A percentile compares a stretch with the other conserved stretches of the same genome.
These are phyloP conservation scores for Drosera spatulata DNA, from an alignment of 179 eudicot species.

Conservation along the genomic window DNA sequence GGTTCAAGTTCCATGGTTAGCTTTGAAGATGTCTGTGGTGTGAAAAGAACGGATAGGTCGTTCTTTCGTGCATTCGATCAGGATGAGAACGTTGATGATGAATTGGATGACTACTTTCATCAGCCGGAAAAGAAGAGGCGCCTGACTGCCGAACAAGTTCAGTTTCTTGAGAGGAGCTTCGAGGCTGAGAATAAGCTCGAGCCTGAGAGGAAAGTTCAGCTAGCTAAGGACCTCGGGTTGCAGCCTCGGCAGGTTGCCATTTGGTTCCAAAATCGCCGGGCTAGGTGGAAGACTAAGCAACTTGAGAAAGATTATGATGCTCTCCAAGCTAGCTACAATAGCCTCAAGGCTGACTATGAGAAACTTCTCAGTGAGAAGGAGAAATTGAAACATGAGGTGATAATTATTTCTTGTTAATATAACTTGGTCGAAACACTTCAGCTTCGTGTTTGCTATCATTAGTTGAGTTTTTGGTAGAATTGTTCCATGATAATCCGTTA, in stretches of 20 bases:
- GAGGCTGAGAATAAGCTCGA: conserved; percentile 68
- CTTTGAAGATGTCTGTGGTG: conserved; percentile 47
- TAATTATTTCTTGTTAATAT: neutral
- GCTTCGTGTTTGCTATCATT: neutral
- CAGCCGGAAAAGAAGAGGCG: conserved; percentile 82
- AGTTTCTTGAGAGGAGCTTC: conserved; percentile 58
- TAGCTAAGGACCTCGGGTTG: conserved; percentile 62
- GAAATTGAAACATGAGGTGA: conserved; percentile 51
- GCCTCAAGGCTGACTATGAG: conserved; percentile 51
- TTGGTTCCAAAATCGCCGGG: conserved; percentile 82
- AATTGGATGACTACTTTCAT: conserved; percentile 47
- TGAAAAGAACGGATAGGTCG: conserved; percentile 34
- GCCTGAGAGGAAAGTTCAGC: conserved; percentile 62
- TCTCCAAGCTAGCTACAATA: conserved; percentile 38
- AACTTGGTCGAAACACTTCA: neutral
- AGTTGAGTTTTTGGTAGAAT: neutral
- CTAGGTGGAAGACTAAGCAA: conserved; percentile 36
- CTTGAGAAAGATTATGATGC: no score
- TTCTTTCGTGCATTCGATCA: conserved; percentile 45
- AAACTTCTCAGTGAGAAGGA: conserved; percentile 55
- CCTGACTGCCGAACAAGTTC: conserved; percentile 53
- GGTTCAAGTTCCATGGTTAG: conserved; percentile 77
- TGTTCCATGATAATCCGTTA: no score
- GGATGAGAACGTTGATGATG: conserved; percentile 49
- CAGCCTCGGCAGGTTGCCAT: conserved; percentile 23